Conservation (phyloP, 106 monocot genomes). For the Acorus calamus region DNA sequence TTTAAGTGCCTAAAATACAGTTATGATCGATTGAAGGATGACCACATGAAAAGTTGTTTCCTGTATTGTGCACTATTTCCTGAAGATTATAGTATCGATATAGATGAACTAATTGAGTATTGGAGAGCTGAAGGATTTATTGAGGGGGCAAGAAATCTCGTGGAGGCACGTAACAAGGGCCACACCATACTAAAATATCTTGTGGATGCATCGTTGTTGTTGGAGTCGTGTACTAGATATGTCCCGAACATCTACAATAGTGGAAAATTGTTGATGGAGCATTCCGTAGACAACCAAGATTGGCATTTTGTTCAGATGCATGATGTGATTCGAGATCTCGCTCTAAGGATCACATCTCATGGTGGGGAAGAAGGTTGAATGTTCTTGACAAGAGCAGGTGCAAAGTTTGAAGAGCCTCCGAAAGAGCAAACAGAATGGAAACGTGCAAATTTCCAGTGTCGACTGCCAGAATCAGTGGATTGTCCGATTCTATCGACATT, state of each 20-base stretch:
- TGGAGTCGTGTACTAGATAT: neutral
- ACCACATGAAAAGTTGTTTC: slow-evolving; percentile 4
- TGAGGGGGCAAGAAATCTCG: neutral
- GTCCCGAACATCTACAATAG: no score
- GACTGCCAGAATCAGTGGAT: no score
- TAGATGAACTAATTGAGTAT: slow-evolving; percentile 8
- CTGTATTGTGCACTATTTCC: slow-evolving; percentile 23
- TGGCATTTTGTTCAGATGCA: neutral
- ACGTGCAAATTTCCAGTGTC: no score
- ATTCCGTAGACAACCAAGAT: no score
- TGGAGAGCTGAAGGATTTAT: slow-evolving; percentile 11
- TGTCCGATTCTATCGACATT: no score
- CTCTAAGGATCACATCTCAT: no score
- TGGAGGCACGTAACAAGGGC: neutral
- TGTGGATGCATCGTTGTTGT: neutral
- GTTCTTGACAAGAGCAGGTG: no score
- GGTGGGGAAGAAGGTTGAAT: no score
- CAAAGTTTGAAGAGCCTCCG: no score
- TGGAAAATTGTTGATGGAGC: no score
- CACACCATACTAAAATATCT: neutral
- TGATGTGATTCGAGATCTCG: slow-evolving; percentile 4
- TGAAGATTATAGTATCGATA: slow-evolving; percentile 1
- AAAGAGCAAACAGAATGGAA: no score
- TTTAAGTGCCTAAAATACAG: slow-evolving; percentile 16
- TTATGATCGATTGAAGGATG: slow-evolving; percentile 17